Conservation (phyloP, 176 grass and related monocot species). For the Oryza punctata region DNA sequence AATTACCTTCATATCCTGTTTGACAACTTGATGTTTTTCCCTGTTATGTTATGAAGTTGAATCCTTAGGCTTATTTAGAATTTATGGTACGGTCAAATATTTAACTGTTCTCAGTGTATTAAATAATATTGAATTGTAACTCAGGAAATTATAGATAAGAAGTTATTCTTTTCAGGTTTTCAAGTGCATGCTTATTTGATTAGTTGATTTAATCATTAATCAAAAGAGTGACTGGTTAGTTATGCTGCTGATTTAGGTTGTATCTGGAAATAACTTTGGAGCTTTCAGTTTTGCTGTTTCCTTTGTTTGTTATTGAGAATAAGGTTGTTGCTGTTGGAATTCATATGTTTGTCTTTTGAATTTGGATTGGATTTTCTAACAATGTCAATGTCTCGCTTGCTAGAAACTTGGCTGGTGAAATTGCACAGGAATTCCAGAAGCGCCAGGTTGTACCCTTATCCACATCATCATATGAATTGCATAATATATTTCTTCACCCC, state of each 20-base stretch:
- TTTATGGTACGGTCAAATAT: background rate
- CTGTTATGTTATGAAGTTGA: background rate
- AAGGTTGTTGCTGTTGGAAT: constrained; percentile 5
- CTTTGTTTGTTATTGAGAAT: constrained; percentile 19
- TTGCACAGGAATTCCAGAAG: constrained; percentile 71
- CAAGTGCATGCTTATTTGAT: background rate
- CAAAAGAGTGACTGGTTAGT: background rate
- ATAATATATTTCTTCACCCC: background rate
- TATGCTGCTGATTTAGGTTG: background rate
- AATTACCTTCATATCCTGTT: background rate
- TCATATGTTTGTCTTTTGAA: background rate
- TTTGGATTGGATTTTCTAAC: constrained; percentile 33
- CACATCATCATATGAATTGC: constrained; percentile 2
- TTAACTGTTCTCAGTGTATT: background rate
- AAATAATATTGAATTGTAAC: background rate
- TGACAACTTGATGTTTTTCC: background rate
- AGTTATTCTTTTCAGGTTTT: background rate
- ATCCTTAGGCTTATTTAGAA: background rate
- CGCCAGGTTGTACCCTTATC: constrained; percentile 44
- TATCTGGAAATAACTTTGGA: background rate
- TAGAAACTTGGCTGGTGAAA: constrained; percentile 84
- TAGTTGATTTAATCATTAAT: background rate
- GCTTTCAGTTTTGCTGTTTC: constrained; percentile 3
- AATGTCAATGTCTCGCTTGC: background rate
- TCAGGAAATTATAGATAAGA: background rate